Base-by-base conservation (phyloP, 2,329 filamentous ascomycete genomes). In the Penicillium hordei region DNA sequence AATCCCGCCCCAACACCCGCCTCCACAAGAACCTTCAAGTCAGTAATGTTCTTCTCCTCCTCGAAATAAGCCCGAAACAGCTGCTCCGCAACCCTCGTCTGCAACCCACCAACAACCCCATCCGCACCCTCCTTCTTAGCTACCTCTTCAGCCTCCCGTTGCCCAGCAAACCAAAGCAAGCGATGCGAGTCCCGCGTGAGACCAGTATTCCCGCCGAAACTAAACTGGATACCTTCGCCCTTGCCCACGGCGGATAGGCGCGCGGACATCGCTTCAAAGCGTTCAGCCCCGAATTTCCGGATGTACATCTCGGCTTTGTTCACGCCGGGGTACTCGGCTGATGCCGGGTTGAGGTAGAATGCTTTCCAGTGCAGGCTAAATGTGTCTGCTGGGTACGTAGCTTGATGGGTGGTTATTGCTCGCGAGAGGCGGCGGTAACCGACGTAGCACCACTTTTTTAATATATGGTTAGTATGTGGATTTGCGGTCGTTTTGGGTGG, bases 151-250 rank as follows among this genome's bases (percentile, higher is more conserved):
- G 58, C 63, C 50, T 71, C 66, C 63, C 83, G 86, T 69, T 70
- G 78, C 68, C 80, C 86, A 75, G 74, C 90, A 55, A 92, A 81
- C 76, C 92, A 86, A 44, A 93, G 82, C 59, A 93, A 70, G 4
- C 91, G 84, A 74, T 96, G 91, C 56, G 88, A 89, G 66, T 95
- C 89, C 21, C 90, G 81, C 19, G 91, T 93, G 68, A 87, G 89
- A 48, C 92, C 92, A 6, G 86, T 86, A 62, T 82, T 84, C 54
- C 90, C 89, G 13, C 83, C 83, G 62, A 88, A 89, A 23, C 83
- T 83, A 75, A 95, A 95, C 48, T 83, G 75, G 68, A 96, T 89
- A 1, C 90, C 90, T 48, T 89, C 86, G 23, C 78, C 75, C 38
- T 79, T 77, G 17, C 90, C 90, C 23, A 88, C 73, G 33, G 79